A percentile compares a stretch with the other conserved stretches of the same genome.
These are phyloP conservation scores for Scedosporium dehoogii DNA, from an alignment of 2,329 filamentous ascomycete species.

Conservation along the genomic window DNA sequence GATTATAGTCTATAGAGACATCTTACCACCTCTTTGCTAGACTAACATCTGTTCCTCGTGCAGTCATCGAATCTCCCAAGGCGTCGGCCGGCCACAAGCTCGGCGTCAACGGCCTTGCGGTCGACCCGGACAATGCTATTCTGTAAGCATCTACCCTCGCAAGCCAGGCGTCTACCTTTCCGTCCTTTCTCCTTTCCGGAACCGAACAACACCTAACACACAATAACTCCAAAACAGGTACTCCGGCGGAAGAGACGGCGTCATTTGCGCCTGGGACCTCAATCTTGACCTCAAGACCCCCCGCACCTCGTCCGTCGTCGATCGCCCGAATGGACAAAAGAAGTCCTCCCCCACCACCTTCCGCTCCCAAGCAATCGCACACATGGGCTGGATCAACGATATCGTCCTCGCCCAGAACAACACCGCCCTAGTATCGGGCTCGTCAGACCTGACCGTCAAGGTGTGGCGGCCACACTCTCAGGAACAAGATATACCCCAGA, in stretches of 20 bases:
- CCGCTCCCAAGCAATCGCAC: slow-evolving; percentile 57
- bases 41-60: background rate
- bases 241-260: slow-evolving; percentile 88
- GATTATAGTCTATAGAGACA: no score
- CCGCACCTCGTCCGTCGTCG: slow-evolving; percentile 14
- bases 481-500: slow-evolving; percentile 42
- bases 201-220: slow-evolving; percentile 12
- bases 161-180: slow-evolving; percentile 8
- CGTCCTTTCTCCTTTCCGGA: slow-evolving; percentile 9
- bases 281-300: slow-evolving; percentile 51
- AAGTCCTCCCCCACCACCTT: slow-evolving; percentile 44
- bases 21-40: slow-evolving; percentile 1
- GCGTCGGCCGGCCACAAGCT: slow-evolving; percentile 75
- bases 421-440: slow-evolving; percentile 73
- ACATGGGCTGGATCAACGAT: slow-evolving; percentile 96
- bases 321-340: slow-evolving; percentile 17
- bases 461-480: slow-evolving; percentile 70
- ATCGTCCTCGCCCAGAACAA: slow-evolving; percentile 72
- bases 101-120: slow-evolving; percentile 87
- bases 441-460: slow-evolving; percentile 89
- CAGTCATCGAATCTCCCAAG: slow-evolving; percentile 51
- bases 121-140: slow-evolving; percentile 73
- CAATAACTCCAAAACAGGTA: slow-evolving; percentile 49
- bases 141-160: slow-evolving; percentile 51
- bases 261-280: slow-evolving; percentile 92